A percentile compares a stretch with the other conserved stretches of the same genome.
Evolutionary conservation across 2,329 filamentous ascomycete species (phyloP).

Genomic region (Curvularia eragrostidis): DNA sequence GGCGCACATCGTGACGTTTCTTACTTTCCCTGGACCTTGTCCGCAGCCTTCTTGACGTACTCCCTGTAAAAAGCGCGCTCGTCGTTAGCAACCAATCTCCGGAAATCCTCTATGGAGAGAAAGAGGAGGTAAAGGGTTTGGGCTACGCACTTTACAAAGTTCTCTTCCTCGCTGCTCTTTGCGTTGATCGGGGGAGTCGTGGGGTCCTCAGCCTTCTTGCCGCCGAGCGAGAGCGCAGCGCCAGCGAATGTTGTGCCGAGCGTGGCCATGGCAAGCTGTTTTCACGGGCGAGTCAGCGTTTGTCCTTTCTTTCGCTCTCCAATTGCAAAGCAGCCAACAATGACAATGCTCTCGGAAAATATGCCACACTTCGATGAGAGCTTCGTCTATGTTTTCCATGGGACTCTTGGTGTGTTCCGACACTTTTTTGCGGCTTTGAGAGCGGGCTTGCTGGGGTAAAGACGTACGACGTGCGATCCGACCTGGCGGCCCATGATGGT

Average conservation of each 20-base stretch:
- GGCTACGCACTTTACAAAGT: slow-evolving; percentile 68
- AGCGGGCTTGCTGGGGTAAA: slow-evolving; percentile 4
- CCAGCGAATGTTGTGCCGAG: slow-evolving; percentile 43
- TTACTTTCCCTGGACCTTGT: slow-evolving; percentile 35
- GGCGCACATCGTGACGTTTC: neutral
- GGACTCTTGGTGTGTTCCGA: neutral
- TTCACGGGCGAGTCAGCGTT: neutral
- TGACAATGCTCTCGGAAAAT: neutral
- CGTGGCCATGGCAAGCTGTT: slow-evolving; percentile 67
- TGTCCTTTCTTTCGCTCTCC: neutral
- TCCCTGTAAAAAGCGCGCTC: slow-evolving; percentile 29
- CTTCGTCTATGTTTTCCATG: neutral
- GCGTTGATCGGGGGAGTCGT: slow-evolving; percentile 66
- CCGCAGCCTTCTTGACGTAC: slow-evolving; percentile 49
- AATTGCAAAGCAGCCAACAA: neutral
- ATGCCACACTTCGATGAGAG: neutral
- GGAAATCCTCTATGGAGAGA: too few species aligned
- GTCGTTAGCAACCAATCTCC: slow-evolving; percentile 13
- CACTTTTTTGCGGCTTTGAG: slow-evolving; percentile 23
- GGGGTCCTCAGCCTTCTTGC: slow-evolving; percentile 54
- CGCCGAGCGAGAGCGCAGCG: slow-evolving; percentile 46
- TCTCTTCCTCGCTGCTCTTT: slow-evolving; percentile 70
- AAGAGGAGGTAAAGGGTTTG: too few species aligned
- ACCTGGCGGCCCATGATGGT: slow-evolving; percentile 60
- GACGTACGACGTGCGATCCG: slow-evolving; percentile 61